Conservation (phyloP, 2,329 filamentous ascomycete species). For the Fusarium dimerum region DNA sequence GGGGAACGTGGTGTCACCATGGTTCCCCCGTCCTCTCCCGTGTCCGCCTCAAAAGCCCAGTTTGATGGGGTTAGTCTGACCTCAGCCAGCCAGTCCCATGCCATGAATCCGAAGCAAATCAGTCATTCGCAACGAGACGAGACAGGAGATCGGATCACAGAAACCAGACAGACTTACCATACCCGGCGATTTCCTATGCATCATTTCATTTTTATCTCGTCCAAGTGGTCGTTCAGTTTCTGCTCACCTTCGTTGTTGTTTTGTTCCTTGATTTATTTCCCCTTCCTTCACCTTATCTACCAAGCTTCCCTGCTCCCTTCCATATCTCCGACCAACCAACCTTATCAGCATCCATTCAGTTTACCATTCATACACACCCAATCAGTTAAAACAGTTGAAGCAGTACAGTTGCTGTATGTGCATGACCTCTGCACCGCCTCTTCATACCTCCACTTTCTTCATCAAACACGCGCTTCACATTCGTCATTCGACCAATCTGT, state of each 20-base stretch:
- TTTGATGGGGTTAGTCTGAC: neutral
- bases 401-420: too few relatives aligned
- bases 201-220: too few relatives aligned
- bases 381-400: neutral
- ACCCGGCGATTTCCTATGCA: slow-evolving; percentile 16
- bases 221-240: too few relatives aligned
- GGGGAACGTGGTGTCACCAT: neutral
- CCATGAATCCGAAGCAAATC: neutral
- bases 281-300: too few relatives aligned
- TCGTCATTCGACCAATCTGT: neutral
- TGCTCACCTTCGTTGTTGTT: too few relatives aligned
- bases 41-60: neutral
- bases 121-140: slow-evolving; percentile 12
- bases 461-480: slow-evolving; percentile 1
- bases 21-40: neutral
- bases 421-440: slow-evolving; percentile 2
- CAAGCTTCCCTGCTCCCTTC: too few relatives aligned
- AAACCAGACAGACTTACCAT: slow-evolving; percentile 6
- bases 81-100: neutral
- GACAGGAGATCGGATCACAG: slow-evolving; percentile 12
- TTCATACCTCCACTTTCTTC: slow-evolving; percentile 8
- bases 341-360: slow-evolving; percentile 5
- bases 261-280: too few relatives aligned
- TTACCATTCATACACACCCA: slow-evolving; percentile 6
- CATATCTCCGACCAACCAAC: too few relatives aligned